Evolutionary conservation across 495 filamentous ascomycete genomes (phyloP), one percentile per base, ranked within the genome.

Genomic region (Aspergillus taichungensis): DNA sequence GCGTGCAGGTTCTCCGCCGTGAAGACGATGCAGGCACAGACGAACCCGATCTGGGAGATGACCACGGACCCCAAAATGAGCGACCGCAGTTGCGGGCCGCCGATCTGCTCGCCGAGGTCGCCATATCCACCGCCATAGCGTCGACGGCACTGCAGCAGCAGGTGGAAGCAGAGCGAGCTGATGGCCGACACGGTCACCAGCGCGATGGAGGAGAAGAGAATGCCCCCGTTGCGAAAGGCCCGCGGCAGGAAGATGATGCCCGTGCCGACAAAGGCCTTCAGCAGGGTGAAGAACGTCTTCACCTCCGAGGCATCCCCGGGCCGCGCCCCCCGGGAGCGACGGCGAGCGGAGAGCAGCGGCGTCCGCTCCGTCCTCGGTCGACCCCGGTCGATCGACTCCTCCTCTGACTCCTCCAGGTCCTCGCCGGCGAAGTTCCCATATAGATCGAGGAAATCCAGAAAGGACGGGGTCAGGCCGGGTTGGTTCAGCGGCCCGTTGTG

Each of bases 1-100:
- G 90, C 88, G 54, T 89, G 86, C 32, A 95, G 60, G 48, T 94
- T 95, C 60, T 94, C 85, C 2, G 86, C 83, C 4, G 88, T 94
- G 60, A 95, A 95, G 47, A 95, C 88, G 45, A 92, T 94, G 60
- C 94, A 94, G 7, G 89, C 90, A n/a, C 85, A 83, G 1, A 92
- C 84, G 57, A 95, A 95, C 11, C 89, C 90, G 32, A 95, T 75
- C 63, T 95, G 89, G 52, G 83, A 88, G 52, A 94, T 71, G 27
- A 91, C 83, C 47, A 95, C 86, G 1, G 88, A 94, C 11, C 64
- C 61, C 18, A 94, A 75, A 53, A 95, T 94, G 30, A 90, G 63
- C 30, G 72, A 71, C 42, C 88, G 76, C 76, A 95, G 82, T 72
- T 75, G 82, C 33, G 78, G 80, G n/a, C 89, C 89, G 56, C 88